Evolutionary conservation across 192 early-diverging fungal species (phyloP).

Genomic region (Rhizoclosmatium globosum): DNA sequence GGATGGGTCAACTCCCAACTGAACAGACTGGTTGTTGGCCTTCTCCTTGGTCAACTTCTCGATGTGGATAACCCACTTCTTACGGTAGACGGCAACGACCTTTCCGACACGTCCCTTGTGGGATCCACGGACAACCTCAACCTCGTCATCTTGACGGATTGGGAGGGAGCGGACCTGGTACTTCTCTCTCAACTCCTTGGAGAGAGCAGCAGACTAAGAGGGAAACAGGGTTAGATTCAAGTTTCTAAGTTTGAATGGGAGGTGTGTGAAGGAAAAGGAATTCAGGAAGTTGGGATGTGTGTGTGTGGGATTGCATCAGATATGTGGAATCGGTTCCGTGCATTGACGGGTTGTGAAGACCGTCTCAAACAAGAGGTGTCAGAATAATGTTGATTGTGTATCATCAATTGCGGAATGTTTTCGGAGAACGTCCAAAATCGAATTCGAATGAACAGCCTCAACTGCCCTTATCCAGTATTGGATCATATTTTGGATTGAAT

Average conservation of each 20-base stretch:
- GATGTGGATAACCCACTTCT: constrained; percentile 99
- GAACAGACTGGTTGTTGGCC: constrained; percentile 92
- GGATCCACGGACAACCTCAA: constrained; percentile 92
- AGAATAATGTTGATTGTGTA: constrained; percentile 10
- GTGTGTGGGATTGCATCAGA: not conserved
- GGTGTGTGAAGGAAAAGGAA: not conserved
- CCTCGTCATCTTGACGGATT: constrained; percentile 98
- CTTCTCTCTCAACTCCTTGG: constrained; percentile 98
- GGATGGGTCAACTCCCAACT: constrained; percentile 96
- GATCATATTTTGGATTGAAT: not conserved
- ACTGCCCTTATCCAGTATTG: not conserved
- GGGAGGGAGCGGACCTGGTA: constrained; percentile 95
- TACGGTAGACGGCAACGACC: constrained; percentile 96
- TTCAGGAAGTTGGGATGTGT: not conserved
- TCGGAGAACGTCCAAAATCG: not conserved
- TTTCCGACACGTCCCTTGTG: constrained; percentile 98
- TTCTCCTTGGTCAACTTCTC: constrained; percentile 97
- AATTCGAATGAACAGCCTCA: not conserved
- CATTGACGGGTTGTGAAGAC: constrained; percentile 22
- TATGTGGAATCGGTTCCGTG: constrained; percentile 21
- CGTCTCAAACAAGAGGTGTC: constrained; percentile 31
- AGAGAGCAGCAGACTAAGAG: constrained; percentile 73
- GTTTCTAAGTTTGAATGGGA: not conserved
- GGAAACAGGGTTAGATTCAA: not conserved
- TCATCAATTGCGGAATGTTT: constrained; percentile 3